Conservation (phyloP, 768 basidiomycete genomes). For the Tulasnella sp. region DNA sequence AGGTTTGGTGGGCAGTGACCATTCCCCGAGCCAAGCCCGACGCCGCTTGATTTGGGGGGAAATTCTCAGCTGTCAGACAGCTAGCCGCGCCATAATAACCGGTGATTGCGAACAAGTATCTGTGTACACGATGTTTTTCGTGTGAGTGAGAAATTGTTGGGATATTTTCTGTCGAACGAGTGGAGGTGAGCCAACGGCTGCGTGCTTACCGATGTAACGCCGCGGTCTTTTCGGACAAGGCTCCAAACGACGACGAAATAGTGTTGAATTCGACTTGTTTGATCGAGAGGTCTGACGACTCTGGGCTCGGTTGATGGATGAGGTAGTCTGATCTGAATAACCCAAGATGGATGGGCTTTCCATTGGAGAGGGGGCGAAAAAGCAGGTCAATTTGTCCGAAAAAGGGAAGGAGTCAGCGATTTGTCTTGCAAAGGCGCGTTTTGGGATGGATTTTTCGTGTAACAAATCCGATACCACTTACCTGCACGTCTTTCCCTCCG, state of each 20-base stretch:
- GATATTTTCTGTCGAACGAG: neutral
- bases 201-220: slow-evolving; percentile 64
- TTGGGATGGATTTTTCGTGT: neutral
- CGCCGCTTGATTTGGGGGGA: slow-evolving; percentile 68
- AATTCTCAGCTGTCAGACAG: slow-evolving; percentile 44
- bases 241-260: slow-evolving; percentile 84
- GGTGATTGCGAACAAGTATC: slow-evolving; percentile 60
- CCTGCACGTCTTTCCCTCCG: slow-evolving; percentile 38
- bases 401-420: neutral
- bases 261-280: slow-evolving; percentile 99
- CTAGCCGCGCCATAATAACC: slow-evolving; percentile 58
- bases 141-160: neutral
- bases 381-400: neutral
- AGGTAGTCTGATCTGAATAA: slow-evolving; percentile 94
- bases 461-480: slow-evolving; percentile 27
- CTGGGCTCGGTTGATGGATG: slow-evolving; percentile 46
- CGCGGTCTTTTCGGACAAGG: slow-evolving; percentile 58
- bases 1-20: slow-evolving; percentile 70
- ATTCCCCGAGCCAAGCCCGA: slow-evolving; percentile 66
- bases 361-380: neutral
- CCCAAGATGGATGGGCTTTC: slow-evolving; percentile 80
- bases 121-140: slow-evolving; percentile 27
- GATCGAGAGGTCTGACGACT: slow-evolving; percentile 37
- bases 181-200: neutral
- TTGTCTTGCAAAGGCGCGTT: neutral